A percentile compares a stretch with the other conserved stretches of the same genome.
phyloP scores from a whole-genome alignment of 345 rosid genomes.

The Chamaenerion angustifolium region DNA sequence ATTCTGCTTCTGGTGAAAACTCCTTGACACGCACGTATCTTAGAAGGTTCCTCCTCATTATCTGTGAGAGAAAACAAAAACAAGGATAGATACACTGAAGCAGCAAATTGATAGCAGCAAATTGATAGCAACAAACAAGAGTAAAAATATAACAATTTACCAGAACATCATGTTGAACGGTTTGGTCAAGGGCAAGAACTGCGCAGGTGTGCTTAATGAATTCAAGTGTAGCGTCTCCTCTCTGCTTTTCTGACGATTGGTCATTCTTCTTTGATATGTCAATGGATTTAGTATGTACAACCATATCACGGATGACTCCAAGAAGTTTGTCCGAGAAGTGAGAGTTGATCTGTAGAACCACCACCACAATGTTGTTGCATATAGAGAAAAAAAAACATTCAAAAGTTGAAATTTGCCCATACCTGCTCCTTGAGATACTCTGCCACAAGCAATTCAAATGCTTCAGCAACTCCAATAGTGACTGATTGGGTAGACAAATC shows the following conservation, averaged over 20 bases:
- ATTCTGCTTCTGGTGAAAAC: no score
- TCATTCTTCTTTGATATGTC: constrained; percentile 23
- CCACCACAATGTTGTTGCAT: not conserved
- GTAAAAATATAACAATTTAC: constrained; percentile 22
- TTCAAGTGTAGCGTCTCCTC: constrained; percentile 58
- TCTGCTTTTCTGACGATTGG: constrained; percentile 16
- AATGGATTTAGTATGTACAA: constrained; percentile 35
- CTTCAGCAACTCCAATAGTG: constrained; percentile 47
- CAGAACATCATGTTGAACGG: constrained; percentile 78
- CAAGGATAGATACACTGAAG: not conserved
- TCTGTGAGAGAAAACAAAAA: constrained; percentile 12
- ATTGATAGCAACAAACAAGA: not conserved
- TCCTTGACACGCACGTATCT: constrained; percentile 61
- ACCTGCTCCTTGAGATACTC: constrained; percentile 71
- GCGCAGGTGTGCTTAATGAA: constrained; percentile 71
- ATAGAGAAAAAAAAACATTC: not conserved
- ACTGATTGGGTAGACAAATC: constrained; percentile 56
- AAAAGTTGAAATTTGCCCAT: constrained; percentile 3
- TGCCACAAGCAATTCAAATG: constrained; percentile 45
- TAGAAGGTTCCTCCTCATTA: constrained; percentile 72
- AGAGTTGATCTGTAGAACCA: constrained; percentile 42
- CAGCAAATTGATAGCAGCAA: no score
- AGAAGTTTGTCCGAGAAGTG: constrained; percentile 59
- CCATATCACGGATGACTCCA: constrained; percentile 49
- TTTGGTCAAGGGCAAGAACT: constrained; percentile 71